Conservation (phyloP, 2,329 filamentous ascomycete genomes). For the Diplodia corticola region DNA sequence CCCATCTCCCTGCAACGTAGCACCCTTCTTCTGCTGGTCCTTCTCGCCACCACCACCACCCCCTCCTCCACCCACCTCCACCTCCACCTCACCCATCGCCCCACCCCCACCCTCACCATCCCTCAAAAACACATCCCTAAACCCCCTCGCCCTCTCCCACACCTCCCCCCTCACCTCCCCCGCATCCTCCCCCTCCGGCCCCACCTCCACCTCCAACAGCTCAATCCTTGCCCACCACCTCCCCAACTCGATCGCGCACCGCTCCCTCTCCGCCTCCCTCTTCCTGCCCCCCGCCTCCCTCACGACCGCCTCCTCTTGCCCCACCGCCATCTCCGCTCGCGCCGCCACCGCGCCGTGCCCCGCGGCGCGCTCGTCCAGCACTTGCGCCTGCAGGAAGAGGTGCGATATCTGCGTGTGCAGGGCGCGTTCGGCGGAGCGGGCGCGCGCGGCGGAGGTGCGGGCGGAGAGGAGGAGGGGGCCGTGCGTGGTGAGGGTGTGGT, state of each 20-base stretch:
- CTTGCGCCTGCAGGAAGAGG: conserved; percentile 1
- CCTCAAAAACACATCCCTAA: neutral
- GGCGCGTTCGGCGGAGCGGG: neutral
- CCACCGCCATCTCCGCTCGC: neutral
- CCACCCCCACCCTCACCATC: neutral
- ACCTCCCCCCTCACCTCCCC: neutral
- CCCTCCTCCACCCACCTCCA: neutral
- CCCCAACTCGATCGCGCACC: neutral
- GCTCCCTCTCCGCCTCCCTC: neutral
- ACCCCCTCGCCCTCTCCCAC: neutral
- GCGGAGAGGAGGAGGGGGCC: neutral
- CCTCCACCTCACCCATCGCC: neutral
- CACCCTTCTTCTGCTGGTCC: too few relatives aligned
- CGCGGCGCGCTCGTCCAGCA: conserved; percentile 3
- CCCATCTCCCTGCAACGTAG: neutral
- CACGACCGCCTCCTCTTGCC: neutral
- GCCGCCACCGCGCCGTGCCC: neutral
- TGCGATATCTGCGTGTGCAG: neutral
- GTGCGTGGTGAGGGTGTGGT: neutral
- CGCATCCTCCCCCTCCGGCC: neutral
- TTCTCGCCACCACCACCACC: too few relatives aligned
- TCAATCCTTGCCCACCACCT: conserved; percentile 1
- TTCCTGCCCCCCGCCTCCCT: neutral
- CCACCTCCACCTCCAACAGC: neutral
- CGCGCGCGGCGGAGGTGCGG: neutral